Percentiles rank a stretch among this genome's conserved stretches.
These are phyloP conservation scores for Suhomyces canberraensis DNA, from an alignment of 805 yeast species.

Conservation along the genomic window DNA sequence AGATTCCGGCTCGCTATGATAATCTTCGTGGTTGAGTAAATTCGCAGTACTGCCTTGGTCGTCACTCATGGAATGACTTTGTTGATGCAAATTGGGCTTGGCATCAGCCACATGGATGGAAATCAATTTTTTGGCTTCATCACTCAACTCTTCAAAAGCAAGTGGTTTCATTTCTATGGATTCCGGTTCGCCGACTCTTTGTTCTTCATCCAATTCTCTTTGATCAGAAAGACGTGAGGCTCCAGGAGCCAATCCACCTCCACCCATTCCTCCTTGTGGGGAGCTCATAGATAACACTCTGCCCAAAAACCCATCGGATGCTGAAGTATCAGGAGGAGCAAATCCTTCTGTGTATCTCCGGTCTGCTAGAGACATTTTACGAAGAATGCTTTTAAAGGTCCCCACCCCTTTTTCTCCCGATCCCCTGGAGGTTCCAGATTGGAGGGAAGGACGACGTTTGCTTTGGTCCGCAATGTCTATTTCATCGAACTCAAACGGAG, in stretches of 20 bases:
- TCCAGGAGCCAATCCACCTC: slow-evolving; percentile 44
- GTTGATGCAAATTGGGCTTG: background rate
- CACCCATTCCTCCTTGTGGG: slow-evolving; percentile 28
- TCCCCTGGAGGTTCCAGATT: slow-evolving; percentile 8
- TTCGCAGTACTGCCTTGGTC: slow-evolving; percentile 1
- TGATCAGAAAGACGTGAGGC: slow-evolving; percentile 21
- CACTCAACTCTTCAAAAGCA: slow-evolving; percentile 40
- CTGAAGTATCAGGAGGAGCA: slow-evolving; percentile 19
- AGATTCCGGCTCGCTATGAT: slow-evolving; percentile 2
- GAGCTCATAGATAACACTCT: slow-evolving; percentile 26
- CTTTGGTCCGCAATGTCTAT: slow-evolving; percentile 24
- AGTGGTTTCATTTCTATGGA: slow-evolving; percentile 46
- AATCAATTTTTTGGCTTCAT: slow-evolving; percentile 56
- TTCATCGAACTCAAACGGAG: slow-evolving; percentile 8
- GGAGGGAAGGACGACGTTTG: slow-evolving; percentile 4
- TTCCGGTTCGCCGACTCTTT: slow-evolving; percentile 19
- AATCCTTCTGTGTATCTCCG: slow-evolving; percentile 21
- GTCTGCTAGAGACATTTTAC: slow-evolving; percentile 36
- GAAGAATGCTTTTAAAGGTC: slow-evolving; percentile 28
- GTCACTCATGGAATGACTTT: background rate
- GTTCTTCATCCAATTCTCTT: slow-evolving; percentile 20
- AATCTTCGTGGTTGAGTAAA: slow-evolving; percentile 1
- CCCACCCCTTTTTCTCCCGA: slow-evolving; percentile 5
- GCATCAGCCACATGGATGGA: slow-evolving; percentile 42
- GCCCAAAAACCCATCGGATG: slow-evolving; percentile 39